A percentile compares a stretch with the other conserved stretches of the same genome.
These are phyloP conservation scores for Didymosphaeria variabile DNA, from an alignment of 2,329 filamentous ascomycete species.

Conservation along the genomic window DNA sequence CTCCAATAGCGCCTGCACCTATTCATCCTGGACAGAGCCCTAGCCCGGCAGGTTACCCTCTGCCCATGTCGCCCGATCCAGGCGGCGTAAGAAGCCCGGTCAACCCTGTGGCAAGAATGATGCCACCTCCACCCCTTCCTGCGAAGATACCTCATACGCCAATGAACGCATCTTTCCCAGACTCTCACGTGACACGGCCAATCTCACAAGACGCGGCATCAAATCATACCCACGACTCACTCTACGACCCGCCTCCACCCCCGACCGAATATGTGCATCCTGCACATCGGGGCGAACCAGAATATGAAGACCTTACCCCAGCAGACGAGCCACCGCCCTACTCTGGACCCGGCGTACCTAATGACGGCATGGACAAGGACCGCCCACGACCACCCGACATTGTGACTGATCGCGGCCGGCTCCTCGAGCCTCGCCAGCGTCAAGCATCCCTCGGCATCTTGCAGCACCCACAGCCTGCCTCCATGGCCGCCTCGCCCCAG, in stretches of 20 bases:
- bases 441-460: conserved; percentile 46
- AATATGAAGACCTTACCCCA: conserved; percentile 32
- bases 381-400: conserved; percentile 43
- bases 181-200: conserved; percentile 19
- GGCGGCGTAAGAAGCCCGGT: conserved; percentile 29
- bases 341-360: conserved; percentile 39
- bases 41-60: conserved; percentile 36
- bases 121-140: conserved; percentile 34
- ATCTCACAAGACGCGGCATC: conserved; percentile 21
- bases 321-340: conserved; percentile 47
- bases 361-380: conserved; percentile 45
- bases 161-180: conserved; percentile 22
- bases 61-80: conserved; percentile 37
- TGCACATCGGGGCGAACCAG: conserved; percentile 17
- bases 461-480: conserved; percentile 50
- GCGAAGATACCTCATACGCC: conserved; percentile 35
- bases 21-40: conserved; percentile 28
- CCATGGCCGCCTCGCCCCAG: conserved; percentile 50
- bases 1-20: conserved; percentile 30
- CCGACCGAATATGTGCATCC: conserved; percentile 16
- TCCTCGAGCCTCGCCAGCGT: conserved; percentile 36
- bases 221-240: conserved; percentile 21
- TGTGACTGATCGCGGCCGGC: conserved; percentile 31
- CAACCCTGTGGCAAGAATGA: conserved; percentile 28
- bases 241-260: conserved; percentile 12